Conservation (phyloP, 2,329 filamentous ascomycete species). For the Aspergillus texensis region DNA sequence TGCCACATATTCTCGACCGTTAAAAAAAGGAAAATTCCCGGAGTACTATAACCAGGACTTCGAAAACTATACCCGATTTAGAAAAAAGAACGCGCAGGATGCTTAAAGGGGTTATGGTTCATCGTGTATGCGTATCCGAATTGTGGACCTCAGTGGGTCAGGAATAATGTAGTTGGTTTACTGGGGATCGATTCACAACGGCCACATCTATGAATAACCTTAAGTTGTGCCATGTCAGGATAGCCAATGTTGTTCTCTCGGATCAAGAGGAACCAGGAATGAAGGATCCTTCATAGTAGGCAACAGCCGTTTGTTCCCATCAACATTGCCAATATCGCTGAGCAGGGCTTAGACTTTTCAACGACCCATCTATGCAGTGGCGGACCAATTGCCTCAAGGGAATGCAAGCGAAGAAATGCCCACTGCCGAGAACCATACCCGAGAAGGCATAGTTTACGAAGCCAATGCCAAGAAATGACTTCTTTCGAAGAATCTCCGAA, state of each 20-base stretch:
- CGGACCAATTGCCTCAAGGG: not conserved
- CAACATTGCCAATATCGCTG: not conserved
- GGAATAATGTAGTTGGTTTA: not conserved
- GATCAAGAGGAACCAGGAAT: not conserved
- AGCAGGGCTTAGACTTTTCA: not conserved
- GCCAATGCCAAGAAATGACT: not conserved
- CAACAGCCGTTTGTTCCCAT: not conserved
- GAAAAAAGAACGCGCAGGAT: not conserved
- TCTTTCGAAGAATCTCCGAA: not conserved
- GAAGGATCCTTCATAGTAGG: not conserved
- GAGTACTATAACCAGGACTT: not conserved
- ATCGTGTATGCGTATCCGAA: not conserved
- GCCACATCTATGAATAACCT: not conserved
- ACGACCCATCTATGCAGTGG: not conserved
- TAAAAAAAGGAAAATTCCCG: not conserved
- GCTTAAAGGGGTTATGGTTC: not conserved
- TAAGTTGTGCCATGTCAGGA: not conserved
- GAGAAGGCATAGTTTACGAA: not conserved
- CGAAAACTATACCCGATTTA: conserved; percentile 8
- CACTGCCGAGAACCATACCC: conserved; percentile 8
- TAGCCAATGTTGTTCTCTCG: not conserved
- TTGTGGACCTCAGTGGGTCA: not conserved
- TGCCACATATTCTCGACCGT: not conserved
- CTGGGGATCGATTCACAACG: not conserved
- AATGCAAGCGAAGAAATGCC: not conserved